A percentile compares a stretch with the other conserved stretches of the same genome.
Conservation (phyloP, 2,329 filamentous ascomycete species). For the Hypocrella siamensis region DNA sequence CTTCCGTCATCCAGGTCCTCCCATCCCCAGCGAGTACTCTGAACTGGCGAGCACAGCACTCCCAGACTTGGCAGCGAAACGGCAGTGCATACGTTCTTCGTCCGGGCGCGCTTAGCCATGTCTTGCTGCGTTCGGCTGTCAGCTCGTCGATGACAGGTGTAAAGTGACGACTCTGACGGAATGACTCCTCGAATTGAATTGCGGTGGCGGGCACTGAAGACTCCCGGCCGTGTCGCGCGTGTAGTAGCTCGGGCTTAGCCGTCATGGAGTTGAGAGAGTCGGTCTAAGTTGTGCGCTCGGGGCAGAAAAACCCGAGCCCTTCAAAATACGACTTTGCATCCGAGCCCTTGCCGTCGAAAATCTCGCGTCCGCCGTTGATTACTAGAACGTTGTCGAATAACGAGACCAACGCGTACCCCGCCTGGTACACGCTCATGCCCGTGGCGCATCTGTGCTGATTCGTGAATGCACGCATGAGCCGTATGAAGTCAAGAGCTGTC, state of each 20-base stretch:
- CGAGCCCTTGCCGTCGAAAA: not conserved
- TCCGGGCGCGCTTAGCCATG: not conserved
- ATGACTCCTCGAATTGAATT: not conserved
- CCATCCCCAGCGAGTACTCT: not conserved
- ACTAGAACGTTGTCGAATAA: slow-evolving; percentile 5
- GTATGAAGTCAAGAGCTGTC: slow-evolving; percentile 3
- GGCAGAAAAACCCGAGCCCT: not conserved
- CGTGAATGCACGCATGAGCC: slow-evolving; percentile 3
- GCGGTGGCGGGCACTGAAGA: not conserved
- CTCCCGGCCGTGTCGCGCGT: not conserved
- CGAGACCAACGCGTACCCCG: slow-evolving; percentile 1
- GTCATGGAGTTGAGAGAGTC: slow-evolving; percentile 1
- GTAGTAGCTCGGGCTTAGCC: not conserved
- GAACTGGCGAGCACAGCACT: not conserved
- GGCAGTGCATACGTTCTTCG: not conserved
- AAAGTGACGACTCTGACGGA: not conserved
- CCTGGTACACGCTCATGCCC: slow-evolving; percentile 4
- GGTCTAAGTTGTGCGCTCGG: not conserved
- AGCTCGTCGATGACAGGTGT: not conserved
- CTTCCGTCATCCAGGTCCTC: slow-evolving; percentile 1
- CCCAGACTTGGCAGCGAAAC: not conserved
- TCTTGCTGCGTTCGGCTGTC: not conserved
- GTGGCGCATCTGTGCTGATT: slow-evolving; percentile 3
- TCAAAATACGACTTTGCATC: slow-evolving; percentile 1
- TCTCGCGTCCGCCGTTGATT: slow-evolving; percentile 1